Percentiles rank a stretch among this genome's conserved stretches.
Evolutionary conservation across 345 rosid genomes (phyloP).

Genomic region (Nasturtium officinale): DNA sequence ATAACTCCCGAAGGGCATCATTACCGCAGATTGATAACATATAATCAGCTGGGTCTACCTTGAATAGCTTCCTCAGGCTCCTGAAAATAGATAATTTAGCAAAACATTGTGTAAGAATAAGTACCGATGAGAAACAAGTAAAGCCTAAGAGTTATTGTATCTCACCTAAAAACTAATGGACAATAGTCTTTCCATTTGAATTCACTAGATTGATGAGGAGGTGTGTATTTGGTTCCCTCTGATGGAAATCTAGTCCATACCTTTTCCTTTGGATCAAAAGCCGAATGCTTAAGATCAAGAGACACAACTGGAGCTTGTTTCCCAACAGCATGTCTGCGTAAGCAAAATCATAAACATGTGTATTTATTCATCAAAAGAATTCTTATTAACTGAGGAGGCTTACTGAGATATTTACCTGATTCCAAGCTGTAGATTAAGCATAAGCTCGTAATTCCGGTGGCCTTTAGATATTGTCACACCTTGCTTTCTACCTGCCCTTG

Average conservation of each 20-base stretch:
- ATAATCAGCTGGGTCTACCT: slow-evolving; percentile 94
- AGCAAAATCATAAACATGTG: not conserved
- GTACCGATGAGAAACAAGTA: not conserved
- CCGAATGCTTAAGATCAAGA: slow-evolving; percentile 82
- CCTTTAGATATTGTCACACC: slow-evolving; percentile 89
- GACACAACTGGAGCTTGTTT: slow-evolving; percentile 70
- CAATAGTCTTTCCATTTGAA: slow-evolving; percentile 97
- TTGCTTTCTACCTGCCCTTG: slow-evolving; percentile 65
- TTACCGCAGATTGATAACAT: slow-evolving; percentile 95
- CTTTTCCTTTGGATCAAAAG: slow-evolving; percentile 91
- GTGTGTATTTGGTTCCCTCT: slow-evolving; percentile 87
- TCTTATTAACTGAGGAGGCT: not conserved
- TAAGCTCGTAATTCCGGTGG: slow-evolving; percentile 86
- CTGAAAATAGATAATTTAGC: slow-evolving; percentile 42
- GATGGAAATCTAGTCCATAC: slow-evolving; percentile 93
- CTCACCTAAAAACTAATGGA: slow-evolving; percentile 88
- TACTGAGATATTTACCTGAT: slow-evolving; percentile 47
- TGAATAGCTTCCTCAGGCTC: slow-evolving; percentile 85
- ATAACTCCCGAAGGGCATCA: slow-evolving; percentile 89
- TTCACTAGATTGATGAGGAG: slow-evolving; percentile 82
- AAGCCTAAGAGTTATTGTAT: slow-evolving; percentile 5
- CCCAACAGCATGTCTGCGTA: slow-evolving; percentile 77
- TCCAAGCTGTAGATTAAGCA: slow-evolving; percentile 89
- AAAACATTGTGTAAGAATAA: slow-evolving; percentile 1
- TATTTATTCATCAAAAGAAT: not conserved